Percentiles rank a stretch among this genome's conserved stretches.
These are phyloP conservation scores for Setaria italica DNA, from an alignment of 202 grass and related monocot genomes.

Conservation along the genomic window DNA sequence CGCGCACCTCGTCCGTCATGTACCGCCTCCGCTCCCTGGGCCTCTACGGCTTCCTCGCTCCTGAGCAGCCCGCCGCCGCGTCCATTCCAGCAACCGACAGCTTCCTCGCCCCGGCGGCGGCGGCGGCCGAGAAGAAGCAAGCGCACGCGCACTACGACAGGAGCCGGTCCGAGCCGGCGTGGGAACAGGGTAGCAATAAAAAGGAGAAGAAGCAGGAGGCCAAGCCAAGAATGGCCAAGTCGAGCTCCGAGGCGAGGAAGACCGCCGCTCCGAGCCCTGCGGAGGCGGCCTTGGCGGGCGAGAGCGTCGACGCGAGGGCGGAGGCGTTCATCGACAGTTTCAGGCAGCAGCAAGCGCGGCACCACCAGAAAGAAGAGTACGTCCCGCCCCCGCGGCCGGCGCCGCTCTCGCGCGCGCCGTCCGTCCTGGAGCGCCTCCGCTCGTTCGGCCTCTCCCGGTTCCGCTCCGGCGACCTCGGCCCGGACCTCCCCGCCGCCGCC, in stretches of 20 bases:
- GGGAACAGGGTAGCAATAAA: background rate
- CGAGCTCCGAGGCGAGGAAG: slow-evolving; percentile 35
- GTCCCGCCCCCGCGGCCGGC: background rate
- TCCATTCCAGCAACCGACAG: background rate
- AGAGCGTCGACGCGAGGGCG: slow-evolving; percentile 58
- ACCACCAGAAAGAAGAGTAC: background rate
- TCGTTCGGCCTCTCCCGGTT: slow-evolving; percentile 64
- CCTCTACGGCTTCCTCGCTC: slow-evolving; percentile 41
- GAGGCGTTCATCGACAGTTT: slow-evolving; percentile 73
- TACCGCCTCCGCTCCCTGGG: slow-evolving; percentile 58
- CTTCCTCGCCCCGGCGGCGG: background rate
- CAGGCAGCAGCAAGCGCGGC: slow-evolving; percentile 29
- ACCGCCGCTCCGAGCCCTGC: background rate
- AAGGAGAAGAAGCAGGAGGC: background rate
- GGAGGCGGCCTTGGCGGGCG: background rate
- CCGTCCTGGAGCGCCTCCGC: slow-evolving; percentile 65
- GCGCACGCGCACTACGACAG: slow-evolving; percentile 33
- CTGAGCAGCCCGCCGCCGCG: slow-evolving; percentile 10
- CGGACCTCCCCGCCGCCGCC: background rate
- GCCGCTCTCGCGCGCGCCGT: slow-evolving; percentile 48
- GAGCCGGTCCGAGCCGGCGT: slow-evolving; percentile 40
- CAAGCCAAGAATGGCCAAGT: slow-evolving; percentile 27
- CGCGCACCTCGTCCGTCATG: slow-evolving; percentile 47
- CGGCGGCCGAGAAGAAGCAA: background rate
- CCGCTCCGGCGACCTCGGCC: slow-evolving; percentile 50